Evolutionary conservation across 495 filamentous ascomycete species (phyloP).

Genomic region (Recurvomyces mirabilis): DNA sequence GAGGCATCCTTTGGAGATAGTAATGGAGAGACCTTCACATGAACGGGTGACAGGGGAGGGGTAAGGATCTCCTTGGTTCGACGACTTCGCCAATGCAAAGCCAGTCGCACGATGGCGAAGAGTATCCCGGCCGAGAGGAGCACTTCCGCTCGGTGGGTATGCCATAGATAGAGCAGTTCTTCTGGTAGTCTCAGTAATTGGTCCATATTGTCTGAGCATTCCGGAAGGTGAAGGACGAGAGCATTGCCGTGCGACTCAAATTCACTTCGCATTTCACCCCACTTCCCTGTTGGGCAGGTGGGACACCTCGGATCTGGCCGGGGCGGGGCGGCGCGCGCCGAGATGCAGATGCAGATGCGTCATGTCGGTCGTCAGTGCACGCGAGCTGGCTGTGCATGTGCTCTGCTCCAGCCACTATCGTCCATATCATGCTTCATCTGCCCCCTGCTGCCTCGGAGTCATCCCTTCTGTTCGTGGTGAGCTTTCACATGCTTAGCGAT

Average conservation of each 20-base stretch:
- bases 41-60: conserved; percentile 14
- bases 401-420: too few relatives aligned
- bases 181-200: conserved; percentile 7
- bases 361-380: too few relatives aligned
- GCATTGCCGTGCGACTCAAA: neutral
- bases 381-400: too few relatives aligned
- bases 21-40: conserved; percentile 18
- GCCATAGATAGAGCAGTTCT: conserved; percentile 29
- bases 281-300: neutral
- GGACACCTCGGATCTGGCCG: too few relatives aligned
- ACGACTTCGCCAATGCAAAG: conserved; percentile 15
- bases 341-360: too few relatives aligned
- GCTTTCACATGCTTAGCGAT: neutral
- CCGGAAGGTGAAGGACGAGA: neutral
- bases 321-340: too few relatives aligned
- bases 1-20: neutral
- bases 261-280: neutral
- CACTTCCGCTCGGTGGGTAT: conserved; percentile 24
- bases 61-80: conserved; percentile 8
- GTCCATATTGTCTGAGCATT: neutral
- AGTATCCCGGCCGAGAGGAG: conserved; percentile 24
- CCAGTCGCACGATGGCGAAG: conserved; percentile 19
- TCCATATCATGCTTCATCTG: too few relatives aligned
- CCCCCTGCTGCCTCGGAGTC: too few relatives aligned
- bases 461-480: too few relatives aligned